Evolutionary conservation across 257 asterid genomes (phyloP).

Genomic region (Echites panduratus): DNA sequence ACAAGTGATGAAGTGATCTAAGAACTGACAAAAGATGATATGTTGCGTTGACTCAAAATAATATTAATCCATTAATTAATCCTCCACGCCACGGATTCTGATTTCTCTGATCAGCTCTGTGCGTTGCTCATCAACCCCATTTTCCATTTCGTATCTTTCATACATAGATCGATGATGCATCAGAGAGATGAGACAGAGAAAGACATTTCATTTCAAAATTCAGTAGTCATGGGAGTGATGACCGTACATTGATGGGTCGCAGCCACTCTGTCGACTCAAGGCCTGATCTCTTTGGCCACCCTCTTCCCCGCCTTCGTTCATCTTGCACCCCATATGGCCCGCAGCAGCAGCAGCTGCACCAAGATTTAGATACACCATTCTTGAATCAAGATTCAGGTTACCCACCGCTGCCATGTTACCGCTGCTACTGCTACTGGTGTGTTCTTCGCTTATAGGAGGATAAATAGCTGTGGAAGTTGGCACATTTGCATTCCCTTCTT

Average conservation of each 20-base stretch:
- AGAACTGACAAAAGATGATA: conserved; percentile 4
- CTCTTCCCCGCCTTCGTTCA: conserved; percentile 46
- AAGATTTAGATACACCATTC: conserved; percentile 75
- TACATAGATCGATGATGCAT: not conserved
- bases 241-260: conserved; percentile 55
- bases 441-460: conserved; percentile 58
- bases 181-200: not conserved
- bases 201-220: not conserved
- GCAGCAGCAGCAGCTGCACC: conserved; percentile 37
- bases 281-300: conserved; percentile 39
- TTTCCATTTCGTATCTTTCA: not conserved
- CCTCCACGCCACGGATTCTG: conserved; percentile 5
- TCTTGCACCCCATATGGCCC: conserved; percentile 38
- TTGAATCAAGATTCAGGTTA: conserved; percentile 49
- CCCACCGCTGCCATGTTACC: conserved; percentile 27
- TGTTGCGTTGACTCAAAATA: conserved; percentile 10
- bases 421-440: conserved; percentile 34
- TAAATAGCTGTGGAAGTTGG: conserved; percentile 36
- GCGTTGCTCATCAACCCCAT: not conserved
- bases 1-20: not conserved
- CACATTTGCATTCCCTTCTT: conserved; percentile 56
- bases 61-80: not conserved
- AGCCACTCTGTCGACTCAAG: conserved; percentile 38
- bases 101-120: not conserved
- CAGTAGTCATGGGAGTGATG: conserved; percentile 57